Conservation (phyloP, 306 rosid genomes). For the Astragalus membranaceus region DNA sequence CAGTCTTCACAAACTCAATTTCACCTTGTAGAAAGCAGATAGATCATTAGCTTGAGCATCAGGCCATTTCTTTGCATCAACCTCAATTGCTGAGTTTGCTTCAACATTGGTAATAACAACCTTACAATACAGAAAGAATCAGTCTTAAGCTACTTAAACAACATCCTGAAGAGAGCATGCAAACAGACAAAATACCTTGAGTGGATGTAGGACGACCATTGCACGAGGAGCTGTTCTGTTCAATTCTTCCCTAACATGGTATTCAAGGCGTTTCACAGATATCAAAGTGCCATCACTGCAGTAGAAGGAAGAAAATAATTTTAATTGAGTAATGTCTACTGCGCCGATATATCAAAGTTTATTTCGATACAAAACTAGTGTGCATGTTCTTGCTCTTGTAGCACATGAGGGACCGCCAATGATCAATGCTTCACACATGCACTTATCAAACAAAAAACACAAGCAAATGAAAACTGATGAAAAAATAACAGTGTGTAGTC, state of each 20-base stretch:
- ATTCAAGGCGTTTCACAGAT: slow-evolving; percentile 80
- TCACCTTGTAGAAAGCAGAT: slow-evolving; percentile 82
- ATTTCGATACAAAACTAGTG: background rate
- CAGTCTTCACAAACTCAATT: slow-evolving; percentile 13
- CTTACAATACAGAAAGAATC: slow-evolving; percentile 30
- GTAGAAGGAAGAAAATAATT: slow-evolving; percentile 6
- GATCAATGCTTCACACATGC: background rate
- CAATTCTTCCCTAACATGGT: slow-evolving; percentile 90
- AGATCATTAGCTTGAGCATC: slow-evolving; percentile 69
- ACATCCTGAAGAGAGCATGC: slow-evolving; percentile 4
- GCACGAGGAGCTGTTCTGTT: slow-evolving; percentile 70
- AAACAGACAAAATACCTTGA: slow-evolving; percentile 55
- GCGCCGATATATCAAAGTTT: background rate
- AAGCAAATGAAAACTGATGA: no score
- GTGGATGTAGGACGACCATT: slow-evolving; percentile 84
- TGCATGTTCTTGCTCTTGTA: background rate
- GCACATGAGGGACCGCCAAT: background rate
- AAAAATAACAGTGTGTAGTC: background rate
- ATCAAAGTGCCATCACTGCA: slow-evolving; percentile 86
- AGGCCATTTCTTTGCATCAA: slow-evolving; percentile 90
- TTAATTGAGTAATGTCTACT: background rate
- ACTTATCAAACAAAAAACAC: background rate
- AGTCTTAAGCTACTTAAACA: background rate
- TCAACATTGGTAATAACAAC: slow-evolving; percentile 87
- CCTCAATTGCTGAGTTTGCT: slow-evolving; percentile 54